Percentiles rank a stretch among this genome's conserved stretches.
These are phyloP conservation scores for Odonthalia washingtoniensis DNA, from an alignment of 31 red algal genomes.

Conservation along the genomic window DNA sequence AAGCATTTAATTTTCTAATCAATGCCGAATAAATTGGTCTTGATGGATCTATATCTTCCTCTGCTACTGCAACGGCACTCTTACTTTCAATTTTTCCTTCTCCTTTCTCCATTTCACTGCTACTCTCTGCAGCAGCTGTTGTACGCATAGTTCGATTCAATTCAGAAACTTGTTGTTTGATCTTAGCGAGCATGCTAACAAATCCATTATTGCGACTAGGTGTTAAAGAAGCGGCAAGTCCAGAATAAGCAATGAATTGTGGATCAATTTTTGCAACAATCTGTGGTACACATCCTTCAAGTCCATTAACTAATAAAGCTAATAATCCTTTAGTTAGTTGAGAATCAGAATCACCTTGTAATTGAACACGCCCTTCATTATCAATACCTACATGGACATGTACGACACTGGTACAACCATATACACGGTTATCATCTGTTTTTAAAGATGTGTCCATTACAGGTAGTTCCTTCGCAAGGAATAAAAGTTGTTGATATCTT, in stretches of 20 bases:
- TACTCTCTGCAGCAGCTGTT: background rate
- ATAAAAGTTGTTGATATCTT: conserved; percentile 95
- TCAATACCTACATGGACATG: conserved; percentile 58
- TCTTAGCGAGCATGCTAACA: conserved; percentile 92
- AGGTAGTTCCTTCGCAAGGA: conserved; percentile 81
- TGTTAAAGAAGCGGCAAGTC: conserved; percentile 80
- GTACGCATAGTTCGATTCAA: conserved; percentile 35
- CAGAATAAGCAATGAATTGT: conserved; percentile 78
- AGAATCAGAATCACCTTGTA: conserved; percentile 94
- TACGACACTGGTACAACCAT: conserved; percentile 66
- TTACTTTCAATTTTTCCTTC: no score
- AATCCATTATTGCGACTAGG: conserved; percentile 98
- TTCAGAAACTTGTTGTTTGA: conserved; percentile 68
- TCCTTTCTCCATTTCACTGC: background rate
- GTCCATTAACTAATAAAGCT: conserved; percentile 86
- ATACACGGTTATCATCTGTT: conserved; percentile 80
- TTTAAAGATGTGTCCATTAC: conserved; percentile 68
- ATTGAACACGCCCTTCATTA: conserved; percentile 29
- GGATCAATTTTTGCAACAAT: conserved; percentile 68
- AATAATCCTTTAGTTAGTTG: conserved; percentile 96
- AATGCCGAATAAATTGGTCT: conserved; percentile 76
- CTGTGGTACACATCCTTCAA: conserved; percentile 67
- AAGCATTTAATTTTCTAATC: conserved; percentile 58
- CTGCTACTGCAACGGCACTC: background rate
- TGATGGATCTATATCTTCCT: conserved; percentile 38